Percentiles rank a stretch among this genome's conserved stretches.
Conservation (phyloP, 257 asterid species). For the Prunella vulgaris region DNA sequence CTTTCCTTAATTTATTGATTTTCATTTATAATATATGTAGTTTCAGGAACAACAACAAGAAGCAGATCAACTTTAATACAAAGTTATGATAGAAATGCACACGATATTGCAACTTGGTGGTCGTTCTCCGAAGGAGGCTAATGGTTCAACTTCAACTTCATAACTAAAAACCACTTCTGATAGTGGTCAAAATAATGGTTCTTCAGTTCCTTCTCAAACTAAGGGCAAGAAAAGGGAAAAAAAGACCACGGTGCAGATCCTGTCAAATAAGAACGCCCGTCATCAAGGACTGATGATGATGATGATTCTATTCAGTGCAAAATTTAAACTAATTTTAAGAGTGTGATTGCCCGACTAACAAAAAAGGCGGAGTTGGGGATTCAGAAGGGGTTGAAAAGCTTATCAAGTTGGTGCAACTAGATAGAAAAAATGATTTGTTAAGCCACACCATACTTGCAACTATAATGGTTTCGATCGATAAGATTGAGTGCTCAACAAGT, state of each 20-base stretch:
- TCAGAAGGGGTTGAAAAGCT: slow-evolving; percentile 88
- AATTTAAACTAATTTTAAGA: slow-evolving; percentile 48
- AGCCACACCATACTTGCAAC: slow-evolving; percentile 69
- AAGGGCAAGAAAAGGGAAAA: slow-evolving; percentile 94
- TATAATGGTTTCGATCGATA: slow-evolving; percentile 79
- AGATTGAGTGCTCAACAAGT: slow-evolving; percentile 65
- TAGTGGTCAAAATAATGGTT: slow-evolving; percentile 50
- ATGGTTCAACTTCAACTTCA: slow-evolving; percentile 56
- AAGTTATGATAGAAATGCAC: slow-evolving; percentile 72
- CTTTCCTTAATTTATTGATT: not conserved
- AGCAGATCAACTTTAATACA: slow-evolving; percentile 60
- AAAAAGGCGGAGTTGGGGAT: slow-evolving; percentile 70
- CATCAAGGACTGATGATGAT: slow-evolving; percentile 53
- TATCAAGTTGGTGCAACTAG: slow-evolving; percentile 68
- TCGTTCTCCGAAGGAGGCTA: slow-evolving; percentile 78
- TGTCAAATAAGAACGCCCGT: slow-evolving; percentile 59
- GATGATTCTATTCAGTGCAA: slow-evolving; percentile 40
- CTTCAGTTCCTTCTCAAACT: slow-evolving; percentile 53
- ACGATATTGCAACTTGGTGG: slow-evolving; percentile 63
- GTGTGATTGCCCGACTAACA: slow-evolving; percentile 72
- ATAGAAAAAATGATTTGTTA: slow-evolving; percentile 59
- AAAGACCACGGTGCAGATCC: slow-evolving; percentile 67
- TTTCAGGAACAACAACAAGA: slow-evolving; percentile 83
- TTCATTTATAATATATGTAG: not conserved
- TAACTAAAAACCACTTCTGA: slow-evolving; percentile 65